Base-by-base conservation (phyloP, 441 rosid genomes). In the Gossypium aridum region DNA sequence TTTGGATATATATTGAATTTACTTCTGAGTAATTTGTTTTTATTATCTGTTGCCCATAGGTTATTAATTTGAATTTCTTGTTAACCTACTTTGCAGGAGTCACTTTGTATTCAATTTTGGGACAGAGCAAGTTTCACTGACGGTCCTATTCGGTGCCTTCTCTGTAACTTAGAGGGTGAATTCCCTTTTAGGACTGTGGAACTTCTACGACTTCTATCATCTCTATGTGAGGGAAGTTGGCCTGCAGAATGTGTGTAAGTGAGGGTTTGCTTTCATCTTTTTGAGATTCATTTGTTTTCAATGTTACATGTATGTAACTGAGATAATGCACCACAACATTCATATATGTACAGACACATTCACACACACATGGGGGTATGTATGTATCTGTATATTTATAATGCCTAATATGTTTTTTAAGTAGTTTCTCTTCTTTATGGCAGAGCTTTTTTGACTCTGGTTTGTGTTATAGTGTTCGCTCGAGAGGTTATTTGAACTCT, bases 161-260 rank as follows among this genome's bases (percentile, higher is more conserved):
- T 96, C 72, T 87, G 90, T 82, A 92, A 87, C 77, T 83, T 96
- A 76, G 99, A 90, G 85, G 86, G 90, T 56, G 98, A 92, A 88
- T 96, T 96, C 79, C 98, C 99, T 26, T 84, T 80, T 76, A 91
- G 96, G 83, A 90, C 86, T 73, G 74, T 80, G 60, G 97, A 89
- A 84, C 84, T 93, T 70, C 78, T 93, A 81, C 92, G 91, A 71
- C 85, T 96, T 78, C 82, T 96, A 80, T 88, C 98, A 68, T 87
- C 97, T 77, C 92, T 96, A 74, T 86, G 96, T 83, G 98, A 93
- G 83, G 99, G 99, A 80, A 85, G 88, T 75, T 96, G 99, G 99
- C 98, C 99, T 45, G 88, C 98, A 47, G 94, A 93, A 85, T 96
- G 99, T 54, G 98, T 90, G 99, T 96, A 85, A 91, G 99, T 89